Conservation (phyloP, 1,284 basidiomycete genomes). For the Serendipita sp. region DNA sequence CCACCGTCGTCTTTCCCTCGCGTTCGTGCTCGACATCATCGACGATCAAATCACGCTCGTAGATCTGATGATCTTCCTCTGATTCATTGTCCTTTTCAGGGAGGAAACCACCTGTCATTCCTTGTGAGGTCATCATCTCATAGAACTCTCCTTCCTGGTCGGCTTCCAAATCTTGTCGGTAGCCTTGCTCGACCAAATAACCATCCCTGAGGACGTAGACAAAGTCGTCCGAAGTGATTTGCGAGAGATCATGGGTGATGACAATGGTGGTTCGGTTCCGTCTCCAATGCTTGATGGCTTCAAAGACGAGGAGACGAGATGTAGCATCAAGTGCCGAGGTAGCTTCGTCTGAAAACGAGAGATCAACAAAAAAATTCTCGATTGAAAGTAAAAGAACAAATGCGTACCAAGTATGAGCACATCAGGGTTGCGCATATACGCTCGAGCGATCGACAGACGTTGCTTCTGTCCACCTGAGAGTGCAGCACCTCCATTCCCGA, state of each 20-base stretch:
- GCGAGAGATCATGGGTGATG: constrained; percentile 89
- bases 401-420: constrained; percentile 80
- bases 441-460: constrained; percentile 80
- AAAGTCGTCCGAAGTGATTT: constrained; percentile 68
- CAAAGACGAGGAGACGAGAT: constrained; percentile 76
- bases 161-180: constrained; percentile 54
- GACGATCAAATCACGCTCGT: constrained; percentile 22
- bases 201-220: constrained; percentile 85
- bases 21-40: constrained; percentile 20
- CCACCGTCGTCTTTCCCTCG: constrained; percentile 22
- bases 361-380: not conserved
- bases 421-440: constrained; percentile 72
- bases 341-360: constrained; percentile 62
- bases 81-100: constrained; percentile 24
- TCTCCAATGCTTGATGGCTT: constrained; percentile 76
- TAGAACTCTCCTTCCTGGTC: constrained; percentile 40
- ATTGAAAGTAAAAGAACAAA: constrained; percentile 6
- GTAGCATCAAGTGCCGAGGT: constrained; percentile 90
- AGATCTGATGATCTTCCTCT: constrained; percentile 16
- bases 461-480: constrained; percentile 92
- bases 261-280: constrained; percentile 81
- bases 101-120: constrained; percentile 30
- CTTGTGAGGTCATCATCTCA: constrained; percentile 37
- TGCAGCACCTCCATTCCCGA: constrained; percentile 61
- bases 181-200: constrained; percentile 77